phyloP scores from a whole-genome alignment of 75 land plant genomes.

The Selaginella tamariscina region DNA sequence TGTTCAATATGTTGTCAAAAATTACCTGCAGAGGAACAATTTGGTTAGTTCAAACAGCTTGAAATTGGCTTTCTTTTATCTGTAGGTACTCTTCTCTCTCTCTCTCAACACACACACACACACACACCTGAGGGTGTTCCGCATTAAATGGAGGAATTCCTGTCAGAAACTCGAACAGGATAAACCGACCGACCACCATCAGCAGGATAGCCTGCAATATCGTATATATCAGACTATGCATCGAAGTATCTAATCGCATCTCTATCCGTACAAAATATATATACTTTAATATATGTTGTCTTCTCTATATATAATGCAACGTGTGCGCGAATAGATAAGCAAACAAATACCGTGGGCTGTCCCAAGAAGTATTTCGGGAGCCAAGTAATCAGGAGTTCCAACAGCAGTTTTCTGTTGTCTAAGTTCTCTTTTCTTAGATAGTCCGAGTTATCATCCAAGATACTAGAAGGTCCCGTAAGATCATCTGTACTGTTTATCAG shows the following conservation, averaged over 20 bases:
- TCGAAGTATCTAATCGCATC: no score
- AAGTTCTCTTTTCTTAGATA: conserved; percentile 45
- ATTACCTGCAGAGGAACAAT: conserved; percentile 74
- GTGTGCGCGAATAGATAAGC: background rate
- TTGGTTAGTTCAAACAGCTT: no score
- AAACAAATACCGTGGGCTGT: conserved; percentile 75
- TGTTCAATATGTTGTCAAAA: conserved; percentile 95
- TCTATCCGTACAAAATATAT: no score
- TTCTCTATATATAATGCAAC: background rate
- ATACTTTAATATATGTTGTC: no score
- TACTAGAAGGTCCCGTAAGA: conserved; percentile 81
- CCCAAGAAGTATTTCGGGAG: conserved; percentile 95
- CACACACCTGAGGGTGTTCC: conserved; percentile 87
- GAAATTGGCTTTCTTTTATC: no score
- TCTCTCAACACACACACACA: no score
- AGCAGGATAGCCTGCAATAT: conserved; percentile 66
- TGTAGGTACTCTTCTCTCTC: no score
- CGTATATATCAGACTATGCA: no score
- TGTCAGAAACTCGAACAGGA: conserved; percentile 86
- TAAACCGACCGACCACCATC: conserved; percentile 99
- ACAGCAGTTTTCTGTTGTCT: conserved; percentile 91
- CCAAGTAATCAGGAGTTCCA: conserved; percentile 98
- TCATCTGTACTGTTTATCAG: conserved; percentile 99
- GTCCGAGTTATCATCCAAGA: conserved; percentile 32
- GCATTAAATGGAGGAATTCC: conserved; percentile 99